A percentile compares a stretch with the other conserved stretches of the same genome.
Conservation (phyloP, 495 filamentous ascomycete genomes). For the Hyaloscypha bicolor region DNA sequence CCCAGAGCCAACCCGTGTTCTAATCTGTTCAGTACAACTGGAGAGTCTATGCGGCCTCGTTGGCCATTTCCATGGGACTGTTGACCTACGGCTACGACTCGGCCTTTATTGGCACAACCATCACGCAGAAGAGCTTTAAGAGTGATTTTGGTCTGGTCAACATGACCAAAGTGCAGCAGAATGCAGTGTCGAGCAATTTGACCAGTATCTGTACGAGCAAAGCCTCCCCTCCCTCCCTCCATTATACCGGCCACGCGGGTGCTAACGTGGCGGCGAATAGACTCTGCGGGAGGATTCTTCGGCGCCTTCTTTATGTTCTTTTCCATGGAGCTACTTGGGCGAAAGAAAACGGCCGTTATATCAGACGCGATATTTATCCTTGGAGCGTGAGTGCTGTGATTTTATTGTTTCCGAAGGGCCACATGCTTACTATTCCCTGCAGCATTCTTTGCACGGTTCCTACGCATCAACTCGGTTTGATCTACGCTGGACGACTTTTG, state of each 20-base stretch:
- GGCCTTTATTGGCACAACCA: slow-evolving; percentile 15
- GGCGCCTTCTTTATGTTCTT: slow-evolving; percentile 13
- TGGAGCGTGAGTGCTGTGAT: slow-evolving; percentile 33
- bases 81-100: slow-evolving; percentile 21
- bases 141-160: slow-evolving; percentile 33
- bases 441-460: slow-evolving; percentile 29
- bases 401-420: slow-evolving; percentile 29
- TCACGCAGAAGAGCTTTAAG: slow-evolving; percentile 31
- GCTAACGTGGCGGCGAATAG: slow-evolving; percentile 34
- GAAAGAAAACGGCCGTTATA: slow-evolving; percentile 34
- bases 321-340: slow-evolving; percentile 31
- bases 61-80: slow-evolving; percentile 11
- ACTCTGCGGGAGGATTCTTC: background rate
- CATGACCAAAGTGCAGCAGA: slow-evolving; percentile 32
- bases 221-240: slow-evolving; percentile 37
- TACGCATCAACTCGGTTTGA: slow-evolving; percentile 33
- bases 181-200: slow-evolving; percentile 37
- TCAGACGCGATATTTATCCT: slow-evolving; percentile 34
- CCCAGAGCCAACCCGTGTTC: slow-evolving; percentile 29
- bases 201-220: slow-evolving; percentile 20
- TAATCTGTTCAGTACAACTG: slow-evolving; percentile 29
- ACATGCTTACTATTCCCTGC: slow-evolving; percentile 31
- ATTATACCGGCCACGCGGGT: slow-evolving; percentile 38
- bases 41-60: slow-evolving; percentile 10
- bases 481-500: slow-evolving; percentile 44